Percentiles rank a stretch among this genome's conserved stretches.
Conservation (phyloP, 352 stramenopile species). For the Globisporangium cylindrosporum region DNA sequence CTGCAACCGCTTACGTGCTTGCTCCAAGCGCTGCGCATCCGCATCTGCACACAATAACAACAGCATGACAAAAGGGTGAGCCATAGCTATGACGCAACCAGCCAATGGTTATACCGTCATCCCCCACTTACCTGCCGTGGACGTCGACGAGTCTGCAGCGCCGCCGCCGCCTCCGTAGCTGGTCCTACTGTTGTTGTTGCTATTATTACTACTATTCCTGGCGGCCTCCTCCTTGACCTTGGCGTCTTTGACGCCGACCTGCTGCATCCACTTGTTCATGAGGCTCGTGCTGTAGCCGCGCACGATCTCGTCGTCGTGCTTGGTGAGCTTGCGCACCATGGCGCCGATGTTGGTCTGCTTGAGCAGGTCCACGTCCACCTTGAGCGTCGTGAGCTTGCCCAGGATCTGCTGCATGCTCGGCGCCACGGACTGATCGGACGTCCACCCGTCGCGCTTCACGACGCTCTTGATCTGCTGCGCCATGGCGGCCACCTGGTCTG, state of each 20-base stretch:
- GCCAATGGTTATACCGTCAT: too few species aligned
- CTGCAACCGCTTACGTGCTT: conserved; percentile 68
- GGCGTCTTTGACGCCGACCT: conserved; percentile 48
- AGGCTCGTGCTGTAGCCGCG: conserved; percentile 76
- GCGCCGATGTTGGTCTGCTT: conserved; percentile 77
- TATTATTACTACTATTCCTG: conserved; percentile 1
- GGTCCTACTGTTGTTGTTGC: conserved; percentile 11
- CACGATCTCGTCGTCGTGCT: conserved; percentile 81
- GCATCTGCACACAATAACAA: conserved; percentile 15
- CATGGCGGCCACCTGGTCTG: conserved; percentile 61
- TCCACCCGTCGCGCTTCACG: conserved; percentile 63
- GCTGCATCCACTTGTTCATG: conserved; percentile 79
- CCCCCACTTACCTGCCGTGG: neutral
- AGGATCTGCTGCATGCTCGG: conserved; percentile 67
- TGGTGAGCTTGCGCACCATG: conserved; percentile 82
- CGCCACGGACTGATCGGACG: conserved; percentile 50
- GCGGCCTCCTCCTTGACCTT: conserved; percentile 1
- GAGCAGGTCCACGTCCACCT: conserved; percentile 74
- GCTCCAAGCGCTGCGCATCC: conserved; percentile 57
- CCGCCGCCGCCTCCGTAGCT: neutral
- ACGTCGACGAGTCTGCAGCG: neutral
- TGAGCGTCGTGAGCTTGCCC: conserved; percentile 68
- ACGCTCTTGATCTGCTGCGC: conserved; percentile 68
- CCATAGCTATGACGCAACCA: too few species aligned
- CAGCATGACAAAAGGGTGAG: neutral